Conservation (phyloP, 164 flowering plant species). For the Brasenia schreberi region DNA sequence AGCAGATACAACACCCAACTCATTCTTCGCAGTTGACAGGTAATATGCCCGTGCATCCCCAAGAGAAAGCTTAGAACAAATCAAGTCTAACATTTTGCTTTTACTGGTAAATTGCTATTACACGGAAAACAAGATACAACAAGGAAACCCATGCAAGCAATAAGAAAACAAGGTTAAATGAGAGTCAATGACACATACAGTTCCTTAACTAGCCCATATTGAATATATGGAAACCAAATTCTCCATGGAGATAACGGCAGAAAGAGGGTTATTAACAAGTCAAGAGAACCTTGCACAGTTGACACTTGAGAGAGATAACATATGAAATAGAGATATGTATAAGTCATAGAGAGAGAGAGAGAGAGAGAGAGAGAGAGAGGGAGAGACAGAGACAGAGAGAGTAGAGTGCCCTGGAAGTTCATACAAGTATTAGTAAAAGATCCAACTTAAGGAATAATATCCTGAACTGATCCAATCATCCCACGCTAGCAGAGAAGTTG, state of each 20-base stretch:
- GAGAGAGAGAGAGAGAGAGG: too few relatives aligned
- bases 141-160: too few relatives aligned
- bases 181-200: background rate
- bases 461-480: too few relatives aligned
- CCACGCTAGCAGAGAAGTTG: too few relatives aligned
- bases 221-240: background rate
- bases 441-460: too few relatives aligned
- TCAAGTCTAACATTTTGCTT: constrained; percentile 14
- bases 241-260: background rate
- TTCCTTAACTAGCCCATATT: background rate
- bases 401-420: too few relatives aligned
- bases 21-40: constrained; percentile 91
- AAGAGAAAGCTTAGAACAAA: constrained; percentile 65
- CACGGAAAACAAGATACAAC: background rate
- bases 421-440: too few relatives aligned
- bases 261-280: background rate
- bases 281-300: too few relatives aligned
- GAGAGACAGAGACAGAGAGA: too few relatives aligned
- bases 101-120: background rate
- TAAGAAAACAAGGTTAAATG: background rate
- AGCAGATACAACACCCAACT: constrained; percentile 92
- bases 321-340: too few relatives aligned
- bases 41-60: constrained; percentile 97
- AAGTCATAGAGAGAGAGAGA: too few relatives aligned
- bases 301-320: too few relatives aligned